Evolutionary conservation across 768 basidiomycete species (phyloP), one percentile per base, ranked within the genome.

Genomic region (Calocera viscosa): DNA sequence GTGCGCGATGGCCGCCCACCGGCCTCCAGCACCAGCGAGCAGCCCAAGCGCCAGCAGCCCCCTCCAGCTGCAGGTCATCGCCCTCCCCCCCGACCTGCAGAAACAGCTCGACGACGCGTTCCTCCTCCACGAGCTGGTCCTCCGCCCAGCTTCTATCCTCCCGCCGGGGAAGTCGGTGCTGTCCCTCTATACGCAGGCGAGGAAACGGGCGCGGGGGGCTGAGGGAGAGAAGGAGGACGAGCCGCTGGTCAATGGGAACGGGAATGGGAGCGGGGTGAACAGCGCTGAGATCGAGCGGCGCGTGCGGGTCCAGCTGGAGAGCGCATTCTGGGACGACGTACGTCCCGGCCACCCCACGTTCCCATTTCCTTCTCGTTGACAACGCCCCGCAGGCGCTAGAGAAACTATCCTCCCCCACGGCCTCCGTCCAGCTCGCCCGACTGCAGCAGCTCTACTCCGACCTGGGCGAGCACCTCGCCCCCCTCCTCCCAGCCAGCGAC

Each of bases 311-410:
- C 68, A 79, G 7, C 81, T 83, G 14, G 85, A 87, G 72, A 78
- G 77, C 63, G 87, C 86, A 2, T 90, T 90, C 73, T 90, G 88
- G 88, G 83, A 85, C 43, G 82, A 87, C 80, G 88, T 89, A 70
- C 72, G 80, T 71, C n/a, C n/a, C n/a, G n/a, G n/a, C n/a, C n/a
- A n/a, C n/a, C n/a, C n/a, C n/a, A n/a, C n/a, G n/a, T n/a, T n/a
- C n/a, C n/a, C n/a, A n/a, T n/a, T 43, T 63, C 10, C 60, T 33
- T 30, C 65, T 43, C 38, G 24, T n/a, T n/a, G n/a, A n/a, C n/a
- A n/a, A 40, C 33, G 33, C 66, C 65, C 40, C 65, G 22, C 71
- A 90, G 88, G 87, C 83, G 1, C 69, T 81, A 11, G 78, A 81
- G 66, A 73, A 80, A 0, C 78, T 90, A 7, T 85, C 85, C 1